Evolutionary conservation across 768 basidiomycete genomes (phyloP).

Genomic region (Plicaturopsis crispa): DNA sequence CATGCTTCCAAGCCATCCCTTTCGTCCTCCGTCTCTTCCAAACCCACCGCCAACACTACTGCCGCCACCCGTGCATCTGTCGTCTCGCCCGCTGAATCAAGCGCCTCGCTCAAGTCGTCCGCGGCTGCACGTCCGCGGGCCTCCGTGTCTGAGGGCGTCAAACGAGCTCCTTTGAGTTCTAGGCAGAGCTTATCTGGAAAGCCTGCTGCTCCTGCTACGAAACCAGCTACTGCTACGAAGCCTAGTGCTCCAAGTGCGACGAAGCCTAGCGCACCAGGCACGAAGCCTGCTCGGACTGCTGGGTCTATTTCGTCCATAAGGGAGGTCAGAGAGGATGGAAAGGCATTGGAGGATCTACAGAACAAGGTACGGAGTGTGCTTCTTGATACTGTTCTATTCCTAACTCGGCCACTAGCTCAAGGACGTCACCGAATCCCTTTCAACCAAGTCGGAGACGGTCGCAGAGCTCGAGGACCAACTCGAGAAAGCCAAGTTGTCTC

Average conservation of each 20-base stretch:
- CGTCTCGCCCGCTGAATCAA: conserved; percentile 48
- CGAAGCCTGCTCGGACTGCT: conserved; percentile 37
- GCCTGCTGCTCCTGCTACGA: conserved; percentile 11
- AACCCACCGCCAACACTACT: conserved; percentile 27
- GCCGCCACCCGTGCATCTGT: conserved; percentile 38
- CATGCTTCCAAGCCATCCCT: conserved; percentile 30
- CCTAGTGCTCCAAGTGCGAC: conserved; percentile 18
- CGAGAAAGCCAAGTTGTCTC: conserved; percentile 37
- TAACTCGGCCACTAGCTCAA: conserved; percentile 41
- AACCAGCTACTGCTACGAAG: conserved; percentile 25
- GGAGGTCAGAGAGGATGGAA: conserved; percentile 59
- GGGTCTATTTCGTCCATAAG: conserved; percentile 69
- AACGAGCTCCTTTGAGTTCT: conserved; percentile 36
- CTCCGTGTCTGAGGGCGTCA: conserved; percentile 58
- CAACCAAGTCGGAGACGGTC: conserved; percentile 42
- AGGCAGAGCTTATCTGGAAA: conserved; percentile 29
- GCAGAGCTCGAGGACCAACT: conserved; percentile 47
- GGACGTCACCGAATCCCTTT: conserved; percentile 45
- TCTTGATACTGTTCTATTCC: conserved; percentile 1
- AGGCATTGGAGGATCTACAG: conserved; percentile 49
- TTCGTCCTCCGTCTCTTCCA: conserved; percentile 14
- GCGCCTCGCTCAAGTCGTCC: conserved; percentile 34
- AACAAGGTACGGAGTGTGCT: conserved; percentile 37
- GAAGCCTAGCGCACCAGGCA: conserved; percentile 18
- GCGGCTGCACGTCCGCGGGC: conserved; percentile 50